Base-by-base conservation (phyloP, 2,329 filamentous ascomycete species). In the Epichloe coenophiala region DNA sequence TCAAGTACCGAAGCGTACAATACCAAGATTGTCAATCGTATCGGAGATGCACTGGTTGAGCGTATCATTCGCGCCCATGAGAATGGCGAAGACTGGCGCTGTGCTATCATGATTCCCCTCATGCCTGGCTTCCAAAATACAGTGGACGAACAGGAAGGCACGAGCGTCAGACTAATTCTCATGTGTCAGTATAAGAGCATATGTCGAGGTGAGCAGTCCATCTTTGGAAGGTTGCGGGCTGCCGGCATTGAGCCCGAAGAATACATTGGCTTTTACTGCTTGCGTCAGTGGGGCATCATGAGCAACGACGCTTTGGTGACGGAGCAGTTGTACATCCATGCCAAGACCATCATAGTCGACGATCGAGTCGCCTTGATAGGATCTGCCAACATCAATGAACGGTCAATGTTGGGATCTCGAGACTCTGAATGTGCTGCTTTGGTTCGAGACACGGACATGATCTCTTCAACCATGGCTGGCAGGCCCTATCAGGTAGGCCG, bases 101-200 rank as follows among this genome's bases (percentile, higher is more conserved):
- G 86, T 39, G 83, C 89, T 53, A 85, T 97, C 56, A 69, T 97
- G 54, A 94, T 98, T 53, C 93, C 93, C 1, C 74, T 98, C 35
- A 94, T 98, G 82, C 93, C 93, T n/a, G 93, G 93, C 2, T 98
- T 97, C 68, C 90, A 97, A 67, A 96, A 95, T 61, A 94, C 89
- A 0, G 91, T 98, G 19, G 89, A 95, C 58, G 84, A 88, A 56
- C 87, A 93, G 59, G 91, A 96, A 58, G 93, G 93, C 40, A 95
- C 88, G 37, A 96, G 90, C 68, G 86, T 98, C 41, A 83, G 93
- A 50, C 71, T 97, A 55, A 98, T 97, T 64, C 88, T 98, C 79
- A 89, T 95, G 67, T 96, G 90, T 63, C 93, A 98, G 67, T 97
- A 89, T 67, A 84, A 88, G 57, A 96, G 90, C 65, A 97, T 98